phyloP scores from a whole-genome alignment of 2,329 filamentous ascomycete genomes.

The Aspergillus amoenus region DNA sequence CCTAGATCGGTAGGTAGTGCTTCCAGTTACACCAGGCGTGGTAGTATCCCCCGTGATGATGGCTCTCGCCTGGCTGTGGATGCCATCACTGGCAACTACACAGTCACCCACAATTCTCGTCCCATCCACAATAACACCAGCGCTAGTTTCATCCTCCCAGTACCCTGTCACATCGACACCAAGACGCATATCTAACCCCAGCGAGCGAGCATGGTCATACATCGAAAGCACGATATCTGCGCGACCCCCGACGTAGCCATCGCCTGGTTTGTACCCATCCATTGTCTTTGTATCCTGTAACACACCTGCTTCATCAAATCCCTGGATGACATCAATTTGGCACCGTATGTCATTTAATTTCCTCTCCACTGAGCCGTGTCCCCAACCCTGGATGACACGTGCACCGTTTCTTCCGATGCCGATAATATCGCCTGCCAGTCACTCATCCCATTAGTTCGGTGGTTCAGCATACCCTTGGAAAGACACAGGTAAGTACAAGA shows the following conservation, averaged over 20 bases:
- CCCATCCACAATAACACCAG: not conserved
- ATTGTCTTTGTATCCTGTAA: not conserved
- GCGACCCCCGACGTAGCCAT: not conserved
- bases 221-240: not conserved
- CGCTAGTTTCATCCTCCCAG: conserved; percentile 3
- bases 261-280: not conserved
- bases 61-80: not conserved
- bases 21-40: not conserved
- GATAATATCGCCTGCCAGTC: conserved; percentile 1
- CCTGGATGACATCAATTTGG: not conserved
- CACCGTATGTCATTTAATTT: not conserved
- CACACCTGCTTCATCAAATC: not conserved
- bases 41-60: not conserved
- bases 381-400: not conserved
- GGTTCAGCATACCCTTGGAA: too few relatives aligned
- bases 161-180: not conserved
- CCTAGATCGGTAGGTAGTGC: too few relatives aligned
- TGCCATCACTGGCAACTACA: conserved; percentile 3
- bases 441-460: not conserved
- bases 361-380: not conserved
- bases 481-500: too few relatives aligned
- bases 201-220: not conserved
- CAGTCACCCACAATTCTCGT: not conserved
- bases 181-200: conserved; percentile 6
- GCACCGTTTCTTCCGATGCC: not conserved